phyloP scores from a whole-genome alignment of 495 filamentous ascomycete genomes.

The Aspergillus haitiensis region DNA sequence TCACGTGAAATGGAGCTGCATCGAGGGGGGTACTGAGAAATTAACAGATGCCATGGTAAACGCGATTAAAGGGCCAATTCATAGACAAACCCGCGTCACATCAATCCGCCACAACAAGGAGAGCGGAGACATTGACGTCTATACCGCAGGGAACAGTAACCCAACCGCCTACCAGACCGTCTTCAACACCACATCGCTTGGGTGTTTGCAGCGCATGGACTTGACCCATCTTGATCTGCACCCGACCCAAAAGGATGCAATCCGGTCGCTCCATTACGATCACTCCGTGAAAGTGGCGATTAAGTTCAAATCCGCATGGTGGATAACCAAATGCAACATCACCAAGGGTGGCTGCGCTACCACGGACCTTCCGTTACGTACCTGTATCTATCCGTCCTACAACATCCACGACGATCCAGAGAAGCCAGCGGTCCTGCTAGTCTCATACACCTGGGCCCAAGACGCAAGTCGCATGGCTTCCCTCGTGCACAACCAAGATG shows the following conservation, averaged over 20 bases:
- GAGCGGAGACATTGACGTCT: too few relatives aligned
- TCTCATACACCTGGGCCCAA: constrained; percentile 44
- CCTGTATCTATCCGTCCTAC: constrained; percentile 48
- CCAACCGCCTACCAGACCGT: neutral
- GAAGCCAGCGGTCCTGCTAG: constrained; percentile 34
- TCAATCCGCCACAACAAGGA: too few relatives aligned
- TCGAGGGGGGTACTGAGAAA: neutral
- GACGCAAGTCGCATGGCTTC: constrained; percentile 42
- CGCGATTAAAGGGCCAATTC: neutral
- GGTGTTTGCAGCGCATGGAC: neutral
- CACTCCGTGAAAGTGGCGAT: neutral
- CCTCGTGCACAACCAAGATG: constrained; percentile 30
- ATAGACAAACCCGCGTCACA: too few relatives aligned
- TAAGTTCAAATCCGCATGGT: constrained; percentile 15
- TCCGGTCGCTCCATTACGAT: neutral
- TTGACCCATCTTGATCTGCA: constrained; percentile 6
- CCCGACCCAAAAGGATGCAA: neutral
- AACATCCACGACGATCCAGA: constrained; percentile 25
- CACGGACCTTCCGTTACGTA: constrained; percentile 41
- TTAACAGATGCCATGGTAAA: neutral
- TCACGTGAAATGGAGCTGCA: neutral
- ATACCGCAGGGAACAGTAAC: neutral
- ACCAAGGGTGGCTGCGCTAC: constrained; percentile 33
- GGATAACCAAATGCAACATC: constrained; percentile 23
- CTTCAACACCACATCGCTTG: neutral